Evolutionary conservation across 1,284 basidiomycete genomes (phyloP), one percentile per base, ranked within the genome.

Genomic region (Ceratobasidium sp.): DNA sequence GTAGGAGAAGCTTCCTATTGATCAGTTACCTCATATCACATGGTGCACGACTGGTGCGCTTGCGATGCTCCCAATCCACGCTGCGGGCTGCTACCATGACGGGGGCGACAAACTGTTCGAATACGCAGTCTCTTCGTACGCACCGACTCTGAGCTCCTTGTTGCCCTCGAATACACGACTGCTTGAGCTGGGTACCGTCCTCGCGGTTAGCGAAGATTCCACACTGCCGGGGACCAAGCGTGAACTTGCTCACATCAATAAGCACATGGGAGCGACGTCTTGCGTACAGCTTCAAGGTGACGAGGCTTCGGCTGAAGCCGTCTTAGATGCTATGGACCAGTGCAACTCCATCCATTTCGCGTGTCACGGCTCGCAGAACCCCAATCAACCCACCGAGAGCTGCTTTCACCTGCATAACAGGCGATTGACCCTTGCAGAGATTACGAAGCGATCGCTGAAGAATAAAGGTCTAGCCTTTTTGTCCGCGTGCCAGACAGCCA

Each of bases 331-430:
- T 5, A 54, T 76, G 45, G 53, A 63, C 17, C 1, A 36, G 17
- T 41, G 65, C 29, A 24, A 27, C 56, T 76, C 66, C 67, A 44
- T 75, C 15, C 76, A 76, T 47, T 64, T 75, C 29, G 65, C 74
- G 22, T 75, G 74, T 41, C 76, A 76, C 24, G 76, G 53, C 8
- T 17, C 51, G 45, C 67, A 72, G 48, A 53, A 76, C n/a, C n/a
- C n/a, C n/a, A n/a, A n/a, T n/a, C n/a, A n/a, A n/a, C n/a, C n/a
- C n/a, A n/a, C n/a, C n/a, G n/a, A n/a, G n/a, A n/a, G n/a, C n/a
- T n/a, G n/a, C n/a, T n/a, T n/a, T n/a, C n/a, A n/a, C n/a, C n/a
- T n/a, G n/a, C n/a, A n/a, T n/a, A n/a, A n/a, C n/a, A n/a, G n/a
- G n/a, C n/a, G n/a, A n/a, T n/a, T n/a, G n/a, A n/a, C n/a, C n/a